Percentiles rank a stretch among this genome's conserved stretches.
phyloP scores from a whole-genome alignment of 164 flowering plant species.

The Piper longum region DNA sequence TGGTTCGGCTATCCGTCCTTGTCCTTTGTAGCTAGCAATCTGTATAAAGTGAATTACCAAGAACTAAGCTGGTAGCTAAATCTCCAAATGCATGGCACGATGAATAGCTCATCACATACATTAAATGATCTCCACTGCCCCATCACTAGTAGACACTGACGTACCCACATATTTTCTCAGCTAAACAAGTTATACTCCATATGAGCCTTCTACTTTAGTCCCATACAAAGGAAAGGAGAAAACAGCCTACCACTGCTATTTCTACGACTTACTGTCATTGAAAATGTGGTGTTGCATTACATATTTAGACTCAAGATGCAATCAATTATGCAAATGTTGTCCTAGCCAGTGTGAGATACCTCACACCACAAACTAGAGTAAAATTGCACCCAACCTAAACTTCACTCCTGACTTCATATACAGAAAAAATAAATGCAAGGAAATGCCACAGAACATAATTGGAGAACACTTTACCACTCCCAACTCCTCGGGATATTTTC shows the following conservation, averaged over 20 bases:
- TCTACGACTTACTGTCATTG: too few relatives aligned
- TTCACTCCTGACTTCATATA: background rate
- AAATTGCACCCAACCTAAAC: background rate
- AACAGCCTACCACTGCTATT: too few relatives aligned
- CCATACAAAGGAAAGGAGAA: too few relatives aligned
- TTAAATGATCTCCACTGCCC: too few relatives aligned
- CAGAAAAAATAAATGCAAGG: background rate
- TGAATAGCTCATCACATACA: background rate
- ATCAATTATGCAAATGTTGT: background rate
- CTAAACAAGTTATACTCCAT: too few relatives aligned
- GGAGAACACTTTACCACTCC: constrained; percentile 56
- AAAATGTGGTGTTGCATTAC: too few relatives aligned
- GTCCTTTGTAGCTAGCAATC: constrained; percentile 86
- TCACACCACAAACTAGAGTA: background rate
- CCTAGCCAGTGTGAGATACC: background rate
- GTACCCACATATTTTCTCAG: too few relatives aligned
- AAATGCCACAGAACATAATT: background rate
- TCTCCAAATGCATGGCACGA: background rate
- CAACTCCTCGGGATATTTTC: constrained; percentile 76
- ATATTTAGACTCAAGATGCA: background rate
- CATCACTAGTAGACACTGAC: too few relatives aligned
- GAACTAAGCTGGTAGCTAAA: background rate
- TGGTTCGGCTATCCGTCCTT: constrained; percentile 86
- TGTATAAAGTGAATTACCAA: constrained; percentile 14
- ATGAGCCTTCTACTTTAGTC: too few relatives aligned